A percentile compares a stretch with the other conserved stretches of the same genome.
phyloP scores from a whole-genome alignment of 2,329 filamentous ascomycete species.

The Aspergillus jensenii region DNA sequence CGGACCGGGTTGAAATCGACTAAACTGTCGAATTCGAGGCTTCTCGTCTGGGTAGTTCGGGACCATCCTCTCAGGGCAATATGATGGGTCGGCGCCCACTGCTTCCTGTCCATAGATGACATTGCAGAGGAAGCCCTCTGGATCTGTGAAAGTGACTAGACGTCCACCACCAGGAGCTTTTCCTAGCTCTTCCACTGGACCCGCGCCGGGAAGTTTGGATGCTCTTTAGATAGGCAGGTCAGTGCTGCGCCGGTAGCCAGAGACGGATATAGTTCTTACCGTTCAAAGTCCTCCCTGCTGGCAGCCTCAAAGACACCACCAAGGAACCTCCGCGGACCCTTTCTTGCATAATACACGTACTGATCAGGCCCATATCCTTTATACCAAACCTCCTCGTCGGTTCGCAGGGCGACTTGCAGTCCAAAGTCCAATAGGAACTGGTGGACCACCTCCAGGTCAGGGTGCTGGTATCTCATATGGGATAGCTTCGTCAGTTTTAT shows the following conservation, averaged over 20 bases:
- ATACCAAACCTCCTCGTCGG: constrained; percentile 21
- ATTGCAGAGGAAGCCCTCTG: constrained; percentile 43
- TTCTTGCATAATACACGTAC: constrained; percentile 24
- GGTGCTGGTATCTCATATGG: constrained; percentile 57
- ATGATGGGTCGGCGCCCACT: constrained; percentile 13
- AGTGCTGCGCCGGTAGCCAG: neutral
- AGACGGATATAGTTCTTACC: constrained; percentile 23
- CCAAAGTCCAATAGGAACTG: constrained; percentile 18
- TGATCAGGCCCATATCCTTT: constrained; percentile 20
- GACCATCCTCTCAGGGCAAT: constrained; percentile 20
- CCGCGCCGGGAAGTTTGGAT: constrained; percentile 27
- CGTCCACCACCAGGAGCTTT: constrained; percentile 43
- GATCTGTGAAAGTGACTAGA: constrained; percentile 39
- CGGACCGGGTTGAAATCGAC: constrained; percentile 30
- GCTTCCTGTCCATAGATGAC: constrained; percentile 40
- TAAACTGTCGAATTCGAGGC: constrained; percentile 28
- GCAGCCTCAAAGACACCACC: constrained; percentile 48
- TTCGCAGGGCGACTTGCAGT: constrained; percentile 39
- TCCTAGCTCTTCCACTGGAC: constrained; percentile 29
- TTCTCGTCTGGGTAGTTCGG: constrained; percentile 30
- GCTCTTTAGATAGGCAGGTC: constrained; percentile 9
- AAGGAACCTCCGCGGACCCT: constrained; percentile 26
- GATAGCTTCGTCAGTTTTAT: constrained; percentile 49
- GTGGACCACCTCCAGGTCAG: constrained; percentile 45
- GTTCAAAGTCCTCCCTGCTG: constrained; percentile 43